Evolutionary conservation across 768 basidiomycete species (phyloP), one percentile per base, ranked within the genome.

Genomic region (Leccinum uliginosum): DNA sequence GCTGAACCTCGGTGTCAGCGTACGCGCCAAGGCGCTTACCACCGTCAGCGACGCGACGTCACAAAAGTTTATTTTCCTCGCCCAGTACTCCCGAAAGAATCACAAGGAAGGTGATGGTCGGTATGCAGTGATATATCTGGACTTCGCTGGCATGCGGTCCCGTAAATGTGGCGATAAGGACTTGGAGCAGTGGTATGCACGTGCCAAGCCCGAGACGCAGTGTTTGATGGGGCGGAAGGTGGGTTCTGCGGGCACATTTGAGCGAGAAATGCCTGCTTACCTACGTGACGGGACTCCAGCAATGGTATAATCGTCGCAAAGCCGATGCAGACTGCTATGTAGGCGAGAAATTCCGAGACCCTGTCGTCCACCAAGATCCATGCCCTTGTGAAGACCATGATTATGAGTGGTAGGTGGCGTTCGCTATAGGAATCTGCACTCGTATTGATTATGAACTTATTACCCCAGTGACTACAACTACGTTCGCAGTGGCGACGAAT

Each of bases 181-280:
- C 67, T 88, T 91, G 60, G 95, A 98, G 73, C 79, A 71, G 58
- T 98, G 94, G 94, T 89, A 89, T 71, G 95, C 91, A 6, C 77
- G 92, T 38, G 75, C 80, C 15, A 76, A 71, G n/a, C 76, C 74
- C 15, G 80, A 79, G 48, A 77, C 78, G 34, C 82, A 91, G 61
- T 98, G 96, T 71, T 73, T 98, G 23, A 95, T 98, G 92, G 96
- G 96, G 1, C 92, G 91, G 67, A 93, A 90, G 82, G 92, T 91
- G 52, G 50, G 79, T 57, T n/a, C 26, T 47, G 30, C 53, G 48
- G 24, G 9, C 11, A 32, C 9, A 14, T 44, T 35, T 27, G 10
- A 19, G 6, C 15, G 24, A 48, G n/a, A 24, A 40, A 40, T 38
- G 9, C 5, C 17, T n/a, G 17, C 35, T 35, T 17, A 24, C 17